These are phyloP conservation scores for Trametes punicea DNA, from an alignment of 768 basidiomycete species.

Conservation along the genomic window DNA sequence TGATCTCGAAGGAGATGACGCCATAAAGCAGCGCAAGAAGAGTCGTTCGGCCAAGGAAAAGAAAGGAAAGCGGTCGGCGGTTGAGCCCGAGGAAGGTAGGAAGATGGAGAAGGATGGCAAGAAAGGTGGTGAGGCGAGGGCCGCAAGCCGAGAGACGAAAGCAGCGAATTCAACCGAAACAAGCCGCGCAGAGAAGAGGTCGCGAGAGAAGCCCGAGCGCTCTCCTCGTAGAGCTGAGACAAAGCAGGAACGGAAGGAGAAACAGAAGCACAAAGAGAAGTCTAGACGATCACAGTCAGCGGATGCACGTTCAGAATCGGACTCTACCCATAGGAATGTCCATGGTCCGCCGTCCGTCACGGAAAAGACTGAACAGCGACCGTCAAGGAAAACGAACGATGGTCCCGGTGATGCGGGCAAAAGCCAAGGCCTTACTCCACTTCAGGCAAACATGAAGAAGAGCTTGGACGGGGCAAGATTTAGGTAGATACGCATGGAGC, in stretches of 20 bases:
- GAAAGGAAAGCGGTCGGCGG: constrained; percentile 9
- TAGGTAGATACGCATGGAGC: constrained; percentile 47
- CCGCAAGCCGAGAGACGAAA: neutral
- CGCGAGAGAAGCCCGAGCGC: neutral
- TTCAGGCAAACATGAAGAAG: constrained; percentile 77
- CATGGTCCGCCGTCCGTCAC: neutral
- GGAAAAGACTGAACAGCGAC: neutral
- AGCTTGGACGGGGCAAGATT: constrained; percentile 86
- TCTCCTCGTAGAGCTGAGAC: neutral
- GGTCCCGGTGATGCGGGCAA: constrained; percentile 9
- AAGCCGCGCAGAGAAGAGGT: neutral
- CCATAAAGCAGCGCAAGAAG: constrained; percentile 12
- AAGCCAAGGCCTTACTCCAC: constrained; percentile 49
- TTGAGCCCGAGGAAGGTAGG: neutral
- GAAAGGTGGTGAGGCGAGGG: neutral
- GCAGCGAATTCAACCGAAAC: neutral
- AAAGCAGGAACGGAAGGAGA: constrained; percentile 4
- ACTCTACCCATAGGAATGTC: neutral
- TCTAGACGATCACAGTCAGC: neutral
- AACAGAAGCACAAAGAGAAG: neutral
- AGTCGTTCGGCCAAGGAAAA: constrained; percentile 14
- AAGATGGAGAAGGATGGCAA: constrained; percentile 4
- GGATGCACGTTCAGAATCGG: neutral
- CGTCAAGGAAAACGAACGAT: neutral
- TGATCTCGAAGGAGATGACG: constrained; percentile 2